A percentile compares a stretch with the other conserved stretches of the same genome.
Evolutionary conservation across 148 eudicot species (phyloP).

Genomic region (Nepenthes gracilis): DNA sequence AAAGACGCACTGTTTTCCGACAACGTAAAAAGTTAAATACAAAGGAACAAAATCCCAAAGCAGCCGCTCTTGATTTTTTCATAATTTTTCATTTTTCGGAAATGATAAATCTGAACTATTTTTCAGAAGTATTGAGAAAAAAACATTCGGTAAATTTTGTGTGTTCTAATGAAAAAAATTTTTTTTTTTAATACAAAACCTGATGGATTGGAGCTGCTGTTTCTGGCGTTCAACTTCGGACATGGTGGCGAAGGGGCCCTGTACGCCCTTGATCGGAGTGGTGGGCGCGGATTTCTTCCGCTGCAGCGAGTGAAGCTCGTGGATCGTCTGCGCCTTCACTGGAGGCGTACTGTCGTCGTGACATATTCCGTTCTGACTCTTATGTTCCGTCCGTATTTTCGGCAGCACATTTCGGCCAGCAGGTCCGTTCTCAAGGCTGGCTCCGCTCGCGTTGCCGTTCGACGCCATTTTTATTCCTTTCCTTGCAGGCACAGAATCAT

Average conservation of each 20-base stretch:
- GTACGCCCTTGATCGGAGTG: constrained; percentile 31
- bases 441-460: neutral
- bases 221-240: constrained; percentile 61
- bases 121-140: too few relatives aligned
- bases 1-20: constrained; percentile 54
- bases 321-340: constrained; percentile 70
- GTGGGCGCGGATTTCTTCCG: constrained; percentile 66
- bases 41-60: neutral
- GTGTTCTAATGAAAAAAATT: too few relatives aligned
- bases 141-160: too few relatives aligned
- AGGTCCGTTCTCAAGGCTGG: neutral
- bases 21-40: neutral
- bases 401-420: constrained; percentile 28
- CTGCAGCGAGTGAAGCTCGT: constrained; percentile 82
- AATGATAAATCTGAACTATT: too few relatives aligned
- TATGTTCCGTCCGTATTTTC: constrained; percentile 22
- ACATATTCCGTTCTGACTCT: constrained; percentile 29
- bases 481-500: neutral
- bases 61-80: neutral
- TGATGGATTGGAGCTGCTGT: constrained; percentile 78
- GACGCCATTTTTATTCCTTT: neutral
- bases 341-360: constrained; percentile 58
- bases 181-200: constrained; percentile 20
- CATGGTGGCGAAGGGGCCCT: constrained; percentile 13
- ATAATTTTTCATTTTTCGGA: neutral